Percentiles rank a stretch among this genome's conserved stretches.
These are phyloP conservation scores for Pseudopithomyces chartarum DNA, from an alignment of 2,329 filamentous ascomycete genomes.

Conservation along the genomic window DNA sequence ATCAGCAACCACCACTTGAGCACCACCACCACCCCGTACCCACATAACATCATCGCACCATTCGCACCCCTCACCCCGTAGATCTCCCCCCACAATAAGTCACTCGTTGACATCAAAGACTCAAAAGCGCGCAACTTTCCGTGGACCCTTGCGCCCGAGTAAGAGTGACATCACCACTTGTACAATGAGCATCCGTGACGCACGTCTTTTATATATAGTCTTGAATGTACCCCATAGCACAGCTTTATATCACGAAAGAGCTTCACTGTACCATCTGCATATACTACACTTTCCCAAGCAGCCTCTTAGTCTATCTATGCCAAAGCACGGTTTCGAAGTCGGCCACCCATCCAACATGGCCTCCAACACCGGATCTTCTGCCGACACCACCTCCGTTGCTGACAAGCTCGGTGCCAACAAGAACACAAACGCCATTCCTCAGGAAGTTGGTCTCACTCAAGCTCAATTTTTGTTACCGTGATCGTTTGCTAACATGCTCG, in stretches of 20 bases:
- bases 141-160: neutral
- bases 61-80: neutral
- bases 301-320: neutral
- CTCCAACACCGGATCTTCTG: slow-evolving; percentile 17
- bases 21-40: neutral
- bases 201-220: neutral
- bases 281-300: neutral
- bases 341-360: neutral
- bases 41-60: neutral
- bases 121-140: neutral
- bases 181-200: neutral
- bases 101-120: neutral
- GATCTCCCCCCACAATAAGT: neutral
- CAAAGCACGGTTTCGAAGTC: slow-evolving; percentile 3
- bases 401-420: slow-evolving; percentile 38
- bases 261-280: too few species aligned
- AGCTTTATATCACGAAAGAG: neutral
- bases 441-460: slow-evolving; percentile 18
- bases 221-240: slow-evolving; percentile 9
- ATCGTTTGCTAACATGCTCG: neutral
- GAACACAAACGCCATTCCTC: slow-evolving; percentile 34
- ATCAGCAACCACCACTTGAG: neutral
- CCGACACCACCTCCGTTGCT: slow-evolving; percentile 27
- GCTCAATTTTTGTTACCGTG: neutral
- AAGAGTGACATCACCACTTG: slow-evolving; percentile 3